phyloP scores from a whole-genome alignment of 2,329 filamentous ascomycete genomes.

The Sclerotinia borealis region DNA sequence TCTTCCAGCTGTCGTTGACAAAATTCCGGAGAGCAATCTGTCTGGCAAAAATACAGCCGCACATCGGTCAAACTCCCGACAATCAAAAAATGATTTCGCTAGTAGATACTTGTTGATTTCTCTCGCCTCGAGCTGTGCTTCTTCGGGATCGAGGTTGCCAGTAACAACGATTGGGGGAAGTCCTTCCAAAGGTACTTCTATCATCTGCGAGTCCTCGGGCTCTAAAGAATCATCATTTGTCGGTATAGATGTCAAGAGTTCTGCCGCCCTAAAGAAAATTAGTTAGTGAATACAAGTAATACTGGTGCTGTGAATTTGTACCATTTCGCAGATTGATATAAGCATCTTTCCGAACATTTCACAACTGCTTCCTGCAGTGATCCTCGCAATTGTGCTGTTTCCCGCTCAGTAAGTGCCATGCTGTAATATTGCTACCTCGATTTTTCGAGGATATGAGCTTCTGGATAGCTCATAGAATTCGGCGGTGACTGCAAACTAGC shows the following conservation, averaged over 20 bases:
- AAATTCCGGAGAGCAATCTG: constrained; percentile 62
- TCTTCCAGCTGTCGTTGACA: constrained; percentile 40
- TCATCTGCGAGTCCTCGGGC: constrained; percentile 55
- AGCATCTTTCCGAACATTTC: constrained; percentile 87
- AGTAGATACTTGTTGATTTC: constrained; percentile 82
- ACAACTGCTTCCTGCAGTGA: constrained; percentile 80
- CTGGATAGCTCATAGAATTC: not conserved
- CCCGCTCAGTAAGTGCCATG: constrained; percentile 44
- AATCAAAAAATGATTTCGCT: constrained; percentile 92
- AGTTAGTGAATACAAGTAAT: constrained; percentile 11
- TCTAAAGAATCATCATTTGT: constrained; percentile 43
- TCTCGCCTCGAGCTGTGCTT: constrained; percentile 68
- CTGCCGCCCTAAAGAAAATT: constrained; percentile 66
- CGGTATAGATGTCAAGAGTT: constrained; percentile 80
- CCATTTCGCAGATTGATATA: constrained; percentile 98
- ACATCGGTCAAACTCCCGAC: constrained; percentile 89
- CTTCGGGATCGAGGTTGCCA: constrained; percentile 59
- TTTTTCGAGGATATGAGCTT: not conserved
- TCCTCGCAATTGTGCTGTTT: constrained; percentile 48
- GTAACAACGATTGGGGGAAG: constrained; percentile 46
- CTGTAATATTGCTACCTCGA: not conserved
- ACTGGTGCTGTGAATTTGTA: constrained; percentile 34
- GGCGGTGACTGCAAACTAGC: not conserved
- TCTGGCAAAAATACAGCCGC: constrained; percentile 83
- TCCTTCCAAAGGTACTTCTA: constrained; percentile 43